These are phyloP conservation scores for Stagonosporopsis rhizophila DNA, from an alignment of 2,329 filamentous ascomycete species.

Conservation along the genomic window DNA sequence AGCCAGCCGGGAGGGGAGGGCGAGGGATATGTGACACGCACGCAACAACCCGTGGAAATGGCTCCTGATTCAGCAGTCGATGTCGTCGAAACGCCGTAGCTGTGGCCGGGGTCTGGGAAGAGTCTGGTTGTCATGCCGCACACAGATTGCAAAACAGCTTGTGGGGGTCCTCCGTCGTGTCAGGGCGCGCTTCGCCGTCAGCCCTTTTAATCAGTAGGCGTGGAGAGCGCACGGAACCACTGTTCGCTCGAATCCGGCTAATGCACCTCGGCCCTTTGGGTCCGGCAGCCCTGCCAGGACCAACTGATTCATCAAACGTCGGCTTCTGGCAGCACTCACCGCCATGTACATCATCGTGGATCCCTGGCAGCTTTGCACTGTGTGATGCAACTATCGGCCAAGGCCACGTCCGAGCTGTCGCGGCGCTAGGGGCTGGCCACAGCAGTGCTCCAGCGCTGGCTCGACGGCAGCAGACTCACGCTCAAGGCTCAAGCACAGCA, in stretches of 20 bases:
- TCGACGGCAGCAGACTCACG: conserved; percentile 19
- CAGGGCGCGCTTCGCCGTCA: conserved; percentile 24
- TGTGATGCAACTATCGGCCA: conserved; percentile 35
- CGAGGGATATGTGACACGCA: conserved; percentile 33
- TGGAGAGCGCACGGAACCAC: conserved; percentile 45
- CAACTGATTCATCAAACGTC: conserved; percentile 41
- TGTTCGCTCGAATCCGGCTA: conserved; percentile 40
- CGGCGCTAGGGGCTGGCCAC: conserved; percentile 13
- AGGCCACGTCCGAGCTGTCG: conserved; percentile 11
- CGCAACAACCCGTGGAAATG: conserved; percentile 21
- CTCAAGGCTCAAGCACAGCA: conserved; percentile 22
- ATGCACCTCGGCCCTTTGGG: conserved; percentile 46
- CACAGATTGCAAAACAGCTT: conserved; percentile 29
- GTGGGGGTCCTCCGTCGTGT: conserved; percentile 33
- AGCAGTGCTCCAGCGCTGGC: conserved; percentile 10
- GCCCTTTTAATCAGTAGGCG: conserved; percentile 33
- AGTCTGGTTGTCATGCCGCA: conserved; percentile 39
- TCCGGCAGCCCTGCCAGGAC: conserved; percentile 37
- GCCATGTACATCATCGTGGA: conserved; percentile 43
- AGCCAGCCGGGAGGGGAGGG: conserved; percentile 36
- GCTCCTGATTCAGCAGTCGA: conserved; percentile 29
- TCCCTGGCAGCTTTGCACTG: no score
- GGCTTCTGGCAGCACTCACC: conserved; percentile 44
- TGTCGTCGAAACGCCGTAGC: conserved; percentile 36
- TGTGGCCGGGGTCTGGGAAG: conserved; percentile 39